Evolutionary conservation across 2,329 filamentous ascomycete genomes (phyloP), one percentile per base, ranked within the genome.

Genomic region (Aureobasidium namibiae): DNA sequence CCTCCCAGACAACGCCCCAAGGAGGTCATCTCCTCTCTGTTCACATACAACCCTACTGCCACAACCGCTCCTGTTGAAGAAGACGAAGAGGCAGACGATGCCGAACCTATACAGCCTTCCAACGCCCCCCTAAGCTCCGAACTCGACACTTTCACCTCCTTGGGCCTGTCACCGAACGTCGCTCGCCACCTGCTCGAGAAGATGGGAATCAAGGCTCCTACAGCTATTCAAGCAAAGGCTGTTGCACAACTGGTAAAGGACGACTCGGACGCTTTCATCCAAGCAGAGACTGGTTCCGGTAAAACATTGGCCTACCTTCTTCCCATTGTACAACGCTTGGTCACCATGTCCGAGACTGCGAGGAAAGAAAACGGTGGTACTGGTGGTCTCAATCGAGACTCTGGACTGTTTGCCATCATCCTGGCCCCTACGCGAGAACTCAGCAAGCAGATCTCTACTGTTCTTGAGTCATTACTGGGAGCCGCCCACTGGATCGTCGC

Each of bases 221-320:
- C 94, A 0, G 90, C 90, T 0, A 96, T 99, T 69, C 94, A 99
- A 74, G 92, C 92, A 67, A 90, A 89, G 62, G 88, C 92, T 0
- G 86, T 99, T 39, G 81, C 88, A 42, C 86, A 94, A 66, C 76
- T 99, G 62, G 74, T 95, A 45, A 85, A 85, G 42, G 86, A 88
- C 56, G 88, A 95, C 66, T 86, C 83, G 46, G 94, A 99, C 76
- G 92, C 92, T 2, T 99, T 99, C 67, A 87, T 99, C 34, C 94
- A 97, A 72, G 95, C 94, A 2, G 88, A 99, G 75, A 99, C 94
- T 0, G 94, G 94, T 65, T 99, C 94, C 0, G 94, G 94, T 75
- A 99, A 99, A 76, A 99, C 94, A 0, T 76, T 99, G 61, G 90
- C 94, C n/a, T 99, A 99, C 71, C 80, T 99, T 4, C 76, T 99